phyloP scores from a whole-genome alignment of 176 grass and related monocot genomes.

The Carex cristatella region DNA sequence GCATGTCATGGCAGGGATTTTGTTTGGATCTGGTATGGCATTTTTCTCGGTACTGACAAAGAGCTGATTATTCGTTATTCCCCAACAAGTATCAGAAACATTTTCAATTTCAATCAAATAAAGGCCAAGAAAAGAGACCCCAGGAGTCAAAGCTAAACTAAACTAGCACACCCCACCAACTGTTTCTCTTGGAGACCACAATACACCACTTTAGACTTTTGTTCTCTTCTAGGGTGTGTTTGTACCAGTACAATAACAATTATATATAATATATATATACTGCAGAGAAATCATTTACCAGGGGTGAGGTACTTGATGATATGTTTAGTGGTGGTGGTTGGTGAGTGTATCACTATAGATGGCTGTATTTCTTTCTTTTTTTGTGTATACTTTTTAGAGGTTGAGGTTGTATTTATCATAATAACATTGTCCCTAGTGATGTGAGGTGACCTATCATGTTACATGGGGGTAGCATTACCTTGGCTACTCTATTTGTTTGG shows the following conservation, averaged over 20 bases:
- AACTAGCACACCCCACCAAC: constrained; percentile 4
- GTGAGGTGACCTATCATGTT: not conserved
- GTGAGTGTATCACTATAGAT: not conserved
- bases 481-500: not conserved
- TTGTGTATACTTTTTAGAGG: not conserved
- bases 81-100: not conserved
- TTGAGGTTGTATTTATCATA: not conserved
- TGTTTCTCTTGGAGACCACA: constrained; percentile 22
- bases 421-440: not conserved
- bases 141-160: constrained; percentile 15
- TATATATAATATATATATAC: not conserved
- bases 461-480: not conserved
- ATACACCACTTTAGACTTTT: constrained; percentile 16
- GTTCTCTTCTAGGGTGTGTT: constrained; percentile 1
- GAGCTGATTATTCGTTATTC: constrained; percentile 25
- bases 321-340: not conserved
- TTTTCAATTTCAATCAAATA: constrained; percentile 18
- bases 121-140: constrained; percentile 8
- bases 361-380: not conserved
- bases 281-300: not conserved
- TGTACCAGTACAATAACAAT: constrained; percentile 7
- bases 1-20: not conserved
- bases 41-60: constrained; percentile 20
- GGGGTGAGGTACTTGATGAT: not conserved
- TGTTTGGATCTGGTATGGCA: constrained; percentile 19